Conservation (phyloP, 768 basidiomycete species). For the Termitomyces heimii region DNA sequence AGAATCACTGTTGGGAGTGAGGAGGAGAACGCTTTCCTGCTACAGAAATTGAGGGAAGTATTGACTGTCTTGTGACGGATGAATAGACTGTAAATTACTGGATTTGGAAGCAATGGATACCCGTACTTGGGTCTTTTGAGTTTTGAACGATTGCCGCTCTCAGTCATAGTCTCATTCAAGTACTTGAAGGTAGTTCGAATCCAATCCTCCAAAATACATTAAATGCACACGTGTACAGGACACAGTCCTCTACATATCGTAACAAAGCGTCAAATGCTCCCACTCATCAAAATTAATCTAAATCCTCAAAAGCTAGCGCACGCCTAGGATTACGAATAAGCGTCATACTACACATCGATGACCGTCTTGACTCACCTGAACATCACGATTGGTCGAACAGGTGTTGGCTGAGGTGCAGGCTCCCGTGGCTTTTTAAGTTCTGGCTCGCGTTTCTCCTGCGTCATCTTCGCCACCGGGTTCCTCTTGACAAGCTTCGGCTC, state of each 20-base stretch:
- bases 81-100: not conserved
- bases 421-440: not conserved
- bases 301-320: not conserved
- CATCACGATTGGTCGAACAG: not conserved
- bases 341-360: not conserved
- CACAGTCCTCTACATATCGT: not conserved
- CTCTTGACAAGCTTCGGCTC: not conserved
- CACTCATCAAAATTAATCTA: not conserved
- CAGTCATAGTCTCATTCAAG: not conserved
- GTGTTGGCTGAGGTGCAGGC: not conserved
- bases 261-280: not conserved
- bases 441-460: not conserved
- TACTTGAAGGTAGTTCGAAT: not conserved
- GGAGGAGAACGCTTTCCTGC: conserved; percentile 63
- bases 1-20: conserved; percentile 86
- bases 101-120: not conserved
- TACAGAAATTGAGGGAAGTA: conserved; percentile 49
- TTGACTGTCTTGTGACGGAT: conserved; percentile 24
- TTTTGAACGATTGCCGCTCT: not conserved
- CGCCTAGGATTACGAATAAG: not conserved
- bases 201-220: not conserved
- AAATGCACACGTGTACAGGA: not conserved
- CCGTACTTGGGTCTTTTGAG: not conserved
- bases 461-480: not conserved
- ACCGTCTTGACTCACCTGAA: not conserved